Evolutionary conservation across 1,139 yeast species (phyloP), one percentile per base, ranked within the genome.

Genomic region (Saccharomyces hybrid): DNA sequence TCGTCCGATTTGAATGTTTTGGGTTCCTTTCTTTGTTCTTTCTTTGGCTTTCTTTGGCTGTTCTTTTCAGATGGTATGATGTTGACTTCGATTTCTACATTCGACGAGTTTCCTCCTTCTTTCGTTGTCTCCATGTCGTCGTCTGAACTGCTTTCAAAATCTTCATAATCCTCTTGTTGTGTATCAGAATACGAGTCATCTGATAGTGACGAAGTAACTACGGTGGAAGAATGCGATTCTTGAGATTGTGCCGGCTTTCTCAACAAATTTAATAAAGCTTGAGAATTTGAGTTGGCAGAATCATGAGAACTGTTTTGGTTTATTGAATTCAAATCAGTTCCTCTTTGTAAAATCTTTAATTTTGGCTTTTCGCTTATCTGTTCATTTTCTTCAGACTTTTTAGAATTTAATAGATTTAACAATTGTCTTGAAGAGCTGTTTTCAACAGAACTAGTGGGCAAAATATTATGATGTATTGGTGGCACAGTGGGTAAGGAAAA

Each of bases 351-450:
- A 3, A 72, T 50, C 53, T 65, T 69, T 48, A 70, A 57, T 52
- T 67, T 68, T 5, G 69, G 69, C 51, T 64, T 67, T 7, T 52
- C 52, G 21, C 53, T 51, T 14, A 52, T 29, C 24, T 48, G 46
- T 47, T 49, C 31, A 8, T 14, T 26, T 21, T 28, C 34, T 7
- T 42, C 53, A n/a, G 52, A 28, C 32, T 51, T 48, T 32, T 42
- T 50, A 2, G 54, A 49, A 31, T 52, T 54, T 29, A 59, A 51
- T 29, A 58, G 38, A n/a, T 54, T 53, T 42, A 58, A 42, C 34
- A 59, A 68, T 27, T 72, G 70, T 55, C 74, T 74, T 5, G 81
- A 78, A 56, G 73, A 68, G 27, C 66, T 69, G 12, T 68, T 64
- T 14, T 68, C 71, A 2, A 60, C 64, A 8, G 47, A 14, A 59